Percentiles rank a stretch among this genome's conserved stretches.
Evolutionary conservation across 2,329 filamentous ascomycete species (phyloP).

Genomic region (Monosporascus sp.): DNA sequence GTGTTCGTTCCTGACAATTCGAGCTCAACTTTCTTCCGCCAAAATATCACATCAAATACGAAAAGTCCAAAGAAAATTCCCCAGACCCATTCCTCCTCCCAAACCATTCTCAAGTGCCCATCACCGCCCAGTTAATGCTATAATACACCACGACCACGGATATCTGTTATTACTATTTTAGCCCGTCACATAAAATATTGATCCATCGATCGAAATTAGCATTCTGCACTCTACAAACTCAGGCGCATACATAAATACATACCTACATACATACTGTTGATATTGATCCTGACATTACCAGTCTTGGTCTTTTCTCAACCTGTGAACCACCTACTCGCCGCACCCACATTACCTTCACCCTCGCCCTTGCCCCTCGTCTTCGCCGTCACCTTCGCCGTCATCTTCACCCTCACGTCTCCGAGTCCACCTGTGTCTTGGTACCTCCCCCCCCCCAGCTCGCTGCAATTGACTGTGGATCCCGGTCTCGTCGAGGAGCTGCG

Average conservation of each 20-base stretch:
- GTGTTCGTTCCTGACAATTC: not conserved
- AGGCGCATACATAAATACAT: too few relatives aligned
- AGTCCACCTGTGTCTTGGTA: not conserved
- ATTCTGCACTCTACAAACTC: too few relatives aligned
- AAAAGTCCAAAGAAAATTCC: not conserved
- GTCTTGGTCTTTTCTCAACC: too few relatives aligned
- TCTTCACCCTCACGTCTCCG: not conserved
- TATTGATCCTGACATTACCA: too few relatives aligned
- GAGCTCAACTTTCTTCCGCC: not conserved
- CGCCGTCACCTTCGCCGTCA: too few relatives aligned
- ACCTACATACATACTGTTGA: too few relatives aligned
- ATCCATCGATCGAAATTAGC: too few relatives aligned
- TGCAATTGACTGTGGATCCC: not conserved
- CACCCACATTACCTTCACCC: too few relatives aligned
- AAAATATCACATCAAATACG: not conserved
- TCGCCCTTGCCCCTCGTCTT: too few relatives aligned
- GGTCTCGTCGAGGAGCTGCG: not conserved
- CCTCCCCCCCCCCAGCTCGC: not conserved
- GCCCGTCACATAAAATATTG: too few relatives aligned
- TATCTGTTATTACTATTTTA: too few relatives aligned
- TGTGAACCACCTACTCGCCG: too few relatives aligned
- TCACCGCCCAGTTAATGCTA: not conserved
- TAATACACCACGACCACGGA: not conserved
- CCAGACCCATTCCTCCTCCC: not conserved
- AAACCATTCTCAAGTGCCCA: not conserved